Conservation (phyloP, 441 rosid species). For the Pelargonium citronellum region DNA sequence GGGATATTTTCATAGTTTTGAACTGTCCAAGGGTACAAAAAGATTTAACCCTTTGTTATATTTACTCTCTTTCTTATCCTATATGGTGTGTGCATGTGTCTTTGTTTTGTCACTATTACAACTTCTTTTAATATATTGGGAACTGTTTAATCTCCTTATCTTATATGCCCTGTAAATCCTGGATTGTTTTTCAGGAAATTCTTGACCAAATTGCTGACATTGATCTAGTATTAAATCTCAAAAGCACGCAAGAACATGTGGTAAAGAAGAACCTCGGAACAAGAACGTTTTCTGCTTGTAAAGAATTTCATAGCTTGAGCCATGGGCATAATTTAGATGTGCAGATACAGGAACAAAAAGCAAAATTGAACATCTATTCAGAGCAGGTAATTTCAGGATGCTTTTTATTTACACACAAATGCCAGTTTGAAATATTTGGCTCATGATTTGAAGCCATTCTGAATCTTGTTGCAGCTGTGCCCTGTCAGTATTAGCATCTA, state of each 20-base stretch:
- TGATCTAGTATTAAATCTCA: conserved; percentile 77
- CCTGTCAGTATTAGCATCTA: not conserved
- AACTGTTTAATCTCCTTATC: not conserved
- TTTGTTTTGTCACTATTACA: no score
- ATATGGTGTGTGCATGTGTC: not conserved
- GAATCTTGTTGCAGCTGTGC: not conserved
- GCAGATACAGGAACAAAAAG: conserved; percentile 33
- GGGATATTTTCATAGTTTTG: no score
- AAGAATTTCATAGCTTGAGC: conserved; percentile 27
- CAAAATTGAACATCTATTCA: conserved; percentile 35
- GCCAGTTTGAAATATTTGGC: not conserved
- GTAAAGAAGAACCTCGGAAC: conserved; percentile 18
- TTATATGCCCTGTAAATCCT: conserved; percentile 5
- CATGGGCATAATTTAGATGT: conserved; percentile 22
- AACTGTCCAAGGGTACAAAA: no score
- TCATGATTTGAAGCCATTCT: not conserved
- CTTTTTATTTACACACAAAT: not conserved
- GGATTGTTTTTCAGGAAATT: conserved; percentile 18
- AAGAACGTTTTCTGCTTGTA: conserved; percentile 23
- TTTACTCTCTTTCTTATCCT: not conserved
- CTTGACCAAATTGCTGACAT: conserved; percentile 71
- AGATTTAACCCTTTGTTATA: not conserved
- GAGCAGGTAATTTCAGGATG: conserved; percentile 48
- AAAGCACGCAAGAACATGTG: conserved; percentile 36
- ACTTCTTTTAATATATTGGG: not conserved